These are phyloP conservation scores for Botrytis medusae DNA, from an alignment of 2,329 filamentous ascomycete species.

Conservation along the genomic window DNA sequence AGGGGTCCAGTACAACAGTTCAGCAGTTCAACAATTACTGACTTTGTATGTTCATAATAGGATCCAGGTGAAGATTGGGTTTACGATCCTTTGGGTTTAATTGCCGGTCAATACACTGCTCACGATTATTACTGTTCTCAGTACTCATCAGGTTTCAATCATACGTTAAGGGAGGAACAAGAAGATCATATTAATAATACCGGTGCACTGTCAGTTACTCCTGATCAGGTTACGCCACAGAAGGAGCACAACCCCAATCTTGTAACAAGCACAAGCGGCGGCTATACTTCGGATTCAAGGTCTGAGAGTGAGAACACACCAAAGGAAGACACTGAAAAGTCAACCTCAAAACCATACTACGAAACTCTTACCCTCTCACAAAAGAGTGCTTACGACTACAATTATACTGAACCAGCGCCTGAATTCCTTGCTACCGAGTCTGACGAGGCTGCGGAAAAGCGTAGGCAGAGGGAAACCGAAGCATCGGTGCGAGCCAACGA, in stretches of 20 bases:
- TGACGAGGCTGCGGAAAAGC: neutral
- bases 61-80: neutral
- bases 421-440: neutral
- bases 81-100: neutral
- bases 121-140: neutral
- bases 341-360: neutral
- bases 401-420: neutral
- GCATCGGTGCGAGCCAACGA: neutral
- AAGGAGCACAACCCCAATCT: neutral
- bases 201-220: neutral
- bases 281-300: neutral
- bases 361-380: neutral
- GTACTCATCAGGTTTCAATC: neutral
- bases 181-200: neutral
- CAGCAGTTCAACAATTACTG: neutral
- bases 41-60: neutral
- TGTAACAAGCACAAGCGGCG: neutral
- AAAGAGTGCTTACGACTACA: neutral
- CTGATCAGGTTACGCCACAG: neutral
- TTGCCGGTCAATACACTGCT: neutral
- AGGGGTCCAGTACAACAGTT: neutral
- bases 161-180: neutral
- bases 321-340: neutral
- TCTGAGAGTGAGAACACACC: neutral
- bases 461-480: neutral